Evolutionary conservation across 176 grass and related monocot species (phyloP).

Genomic region (Thinopyrum elongatum): DNA sequence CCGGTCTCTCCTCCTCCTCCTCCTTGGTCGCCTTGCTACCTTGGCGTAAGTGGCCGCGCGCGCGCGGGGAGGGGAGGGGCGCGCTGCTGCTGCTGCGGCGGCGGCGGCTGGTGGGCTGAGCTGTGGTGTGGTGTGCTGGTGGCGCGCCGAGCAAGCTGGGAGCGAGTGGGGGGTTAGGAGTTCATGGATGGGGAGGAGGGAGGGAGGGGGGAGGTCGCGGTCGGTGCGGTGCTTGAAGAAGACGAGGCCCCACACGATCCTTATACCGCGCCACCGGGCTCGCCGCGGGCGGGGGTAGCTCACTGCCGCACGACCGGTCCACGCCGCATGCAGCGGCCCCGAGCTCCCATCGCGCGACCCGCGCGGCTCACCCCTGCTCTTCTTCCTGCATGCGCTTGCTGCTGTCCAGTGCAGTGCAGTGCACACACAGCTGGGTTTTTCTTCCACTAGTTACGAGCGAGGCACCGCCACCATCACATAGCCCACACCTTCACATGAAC

Average conservation of each 20-base stretch:
- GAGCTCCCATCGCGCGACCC: neutral
- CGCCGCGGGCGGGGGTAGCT: neutral
- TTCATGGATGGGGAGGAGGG: neutral
- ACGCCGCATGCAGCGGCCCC: neutral
- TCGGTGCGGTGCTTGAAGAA: constrained; percentile 34
- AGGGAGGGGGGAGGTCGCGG: constrained; percentile 8
- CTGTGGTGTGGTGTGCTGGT: neutral
- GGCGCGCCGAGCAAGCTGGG: neutral
- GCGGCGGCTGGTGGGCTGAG: neutral
- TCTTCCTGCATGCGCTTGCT: too few relatives aligned
- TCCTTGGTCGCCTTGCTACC: neutral
- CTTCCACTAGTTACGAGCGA: too few relatives aligned
- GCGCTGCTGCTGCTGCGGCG: neutral
- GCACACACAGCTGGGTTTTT: too few relatives aligned
- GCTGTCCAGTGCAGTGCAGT: too few relatives aligned
- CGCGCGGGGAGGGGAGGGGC: neutral
- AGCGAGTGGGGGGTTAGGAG: neutral
- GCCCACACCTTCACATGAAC: too few relatives aligned
- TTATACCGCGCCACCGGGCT: constrained; percentile 24
- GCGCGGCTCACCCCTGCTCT: neutral
- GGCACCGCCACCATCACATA: too few relatives aligned
- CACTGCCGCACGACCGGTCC: neutral
- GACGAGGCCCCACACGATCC: neutral
- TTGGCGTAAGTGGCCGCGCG: too few relatives aligned
- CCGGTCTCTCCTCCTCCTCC: neutral